These are phyloP conservation scores for Crithidia fasciculata DNA, from an alignment of 208 protist species.

Conservation along the genomic window DNA sequence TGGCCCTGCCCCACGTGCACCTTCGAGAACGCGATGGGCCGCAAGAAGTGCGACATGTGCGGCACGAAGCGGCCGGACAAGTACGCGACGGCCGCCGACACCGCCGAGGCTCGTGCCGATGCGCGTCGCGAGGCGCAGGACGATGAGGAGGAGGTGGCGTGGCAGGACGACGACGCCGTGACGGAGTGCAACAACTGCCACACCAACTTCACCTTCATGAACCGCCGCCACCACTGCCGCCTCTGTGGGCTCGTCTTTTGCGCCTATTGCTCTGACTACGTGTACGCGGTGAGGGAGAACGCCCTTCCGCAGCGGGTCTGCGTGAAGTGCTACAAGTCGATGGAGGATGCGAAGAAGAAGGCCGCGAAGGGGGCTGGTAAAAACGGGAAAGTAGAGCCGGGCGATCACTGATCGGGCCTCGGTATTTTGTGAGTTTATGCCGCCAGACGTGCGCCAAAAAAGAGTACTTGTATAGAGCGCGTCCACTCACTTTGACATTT, in stretches of 20 bases:
- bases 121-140: conserved; percentile 48
- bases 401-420: too few species aligned
- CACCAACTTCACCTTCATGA: conserved; percentile 65
- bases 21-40: conserved; percentile 59
- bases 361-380: conserved; percentile 7
- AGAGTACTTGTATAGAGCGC: too few species aligned
- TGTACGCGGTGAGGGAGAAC: conserved; percentile 49
- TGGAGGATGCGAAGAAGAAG: conserved; percentile 38
- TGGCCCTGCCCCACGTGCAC: conserved; percentile 81
- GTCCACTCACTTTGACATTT: not conserved
- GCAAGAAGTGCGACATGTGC: conserved; percentile 80
- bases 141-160: conserved; percentile 74
- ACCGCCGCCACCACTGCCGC: conserved; percentile 83
- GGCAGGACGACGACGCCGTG: conserved; percentile 81
- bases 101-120: conserved; percentile 25
- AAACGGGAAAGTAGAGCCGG: too few species aligned
- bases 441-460: too few species aligned
- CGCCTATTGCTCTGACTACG: conserved; percentile 65
- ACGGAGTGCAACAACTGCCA: conserved; percentile 78
- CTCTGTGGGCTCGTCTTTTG: conserved; percentile 89
- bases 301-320: conserved; percentile 60
- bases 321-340: conserved; percentile 56
- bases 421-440: too few species aligned
- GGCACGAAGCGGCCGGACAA: conserved; percentile 48
- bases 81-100: conserved; percentile 37